Evolutionary conservation across 176 grass and related monocot species (phyloP).

Genomic region (Phyllostachys edulis): DNA sequence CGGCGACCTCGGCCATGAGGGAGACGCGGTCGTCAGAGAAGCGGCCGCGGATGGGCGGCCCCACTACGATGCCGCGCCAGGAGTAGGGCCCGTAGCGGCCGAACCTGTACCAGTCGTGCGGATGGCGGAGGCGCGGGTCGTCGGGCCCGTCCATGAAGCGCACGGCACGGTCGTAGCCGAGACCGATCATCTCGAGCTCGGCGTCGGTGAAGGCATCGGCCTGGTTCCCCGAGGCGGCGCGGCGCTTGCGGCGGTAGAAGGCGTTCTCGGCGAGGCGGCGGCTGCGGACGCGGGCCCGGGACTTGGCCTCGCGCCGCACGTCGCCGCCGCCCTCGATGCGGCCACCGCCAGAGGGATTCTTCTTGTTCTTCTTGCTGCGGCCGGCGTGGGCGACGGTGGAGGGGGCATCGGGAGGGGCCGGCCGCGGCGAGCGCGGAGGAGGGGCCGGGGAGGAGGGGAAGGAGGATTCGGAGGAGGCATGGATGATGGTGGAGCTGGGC

Average conservation of each 20-base stretch:
- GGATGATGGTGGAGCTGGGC: background rate
- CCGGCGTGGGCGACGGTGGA: conserved; percentile 54
- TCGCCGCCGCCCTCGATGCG: conserved; percentile 79
- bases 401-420: conserved; percentile 14
- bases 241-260: conserved; percentile 82
- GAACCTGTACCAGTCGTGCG: conserved; percentile 95
- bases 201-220: conserved; percentile 79
- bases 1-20: conserved; percentile 63
- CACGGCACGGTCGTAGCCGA: conserved; percentile 88
- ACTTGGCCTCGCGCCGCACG: conserved; percentile 76
- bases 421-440: background rate
- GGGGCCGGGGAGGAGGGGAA: conserved; percentile 41
- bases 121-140: conserved; percentile 80
- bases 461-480: conserved; percentile 28
- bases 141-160: conserved; percentile 90
- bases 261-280: conserved; percentile 70
- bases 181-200: conserved; percentile 81
- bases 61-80: conserved; percentile 94
- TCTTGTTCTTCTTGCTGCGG: conserved; percentile 81
- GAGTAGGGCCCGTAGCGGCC: conserved; percentile 77
- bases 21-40: conserved; percentile 89
- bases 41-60: conserved; percentile 83
- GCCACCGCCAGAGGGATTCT: conserved; percentile 43
- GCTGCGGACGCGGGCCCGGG: conserved; percentile 55
- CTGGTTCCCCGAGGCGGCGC: conserved; percentile 16